Conservation (phyloP, 2,329 filamentous ascomycete species). For the Allantophomopsis lycopodina region DNA sequence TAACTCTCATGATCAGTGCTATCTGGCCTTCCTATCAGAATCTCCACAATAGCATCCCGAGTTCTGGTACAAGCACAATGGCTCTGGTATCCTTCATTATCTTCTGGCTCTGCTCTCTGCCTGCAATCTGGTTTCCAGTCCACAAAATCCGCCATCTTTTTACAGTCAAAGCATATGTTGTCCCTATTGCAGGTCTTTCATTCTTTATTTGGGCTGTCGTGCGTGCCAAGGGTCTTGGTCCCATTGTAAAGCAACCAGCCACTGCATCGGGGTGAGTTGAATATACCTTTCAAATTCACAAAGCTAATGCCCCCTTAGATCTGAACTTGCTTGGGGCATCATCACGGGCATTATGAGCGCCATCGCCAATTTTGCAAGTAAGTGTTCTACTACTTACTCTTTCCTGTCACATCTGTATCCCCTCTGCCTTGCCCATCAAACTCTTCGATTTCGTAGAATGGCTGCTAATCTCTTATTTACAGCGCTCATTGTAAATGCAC, state of each 20-base stretch:
- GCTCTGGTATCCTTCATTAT: slow-evolving; percentile 75
- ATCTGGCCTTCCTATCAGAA: slow-evolving; percentile 56
- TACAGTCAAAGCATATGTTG: slow-evolving; percentile 77
- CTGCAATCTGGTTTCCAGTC: slow-evolving; percentile 80
- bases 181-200: slow-evolving; percentile 68
- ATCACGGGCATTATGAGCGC: slow-evolving; percentile 78
- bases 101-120: slow-evolving; percentile 71
- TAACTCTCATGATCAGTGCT: slow-evolving; percentile 76
- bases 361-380: slow-evolving; percentile 74
- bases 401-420: no score
- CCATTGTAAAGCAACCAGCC: slow-evolving; percentile 59
- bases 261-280: slow-evolving; percentile 15
- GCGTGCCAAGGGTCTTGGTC: slow-evolving; percentile 69
- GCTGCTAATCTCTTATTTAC: no score
- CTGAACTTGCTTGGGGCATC: slow-evolving; percentile 65
- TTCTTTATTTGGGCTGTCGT: slow-evolving; percentile 83
- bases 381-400: no score
- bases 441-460: no score
- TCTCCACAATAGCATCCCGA: slow-evolving; percentile 54
- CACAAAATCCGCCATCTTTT: slow-evolving; percentile 83
- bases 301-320: slow-evolving; percentile 34
- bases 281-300: no score
- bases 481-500: slow-evolving; percentile 63
- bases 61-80: slow-evolving; percentile 59
- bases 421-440: no score